Evolutionary conservation across 768 basidiomycete genomes (phyloP).

Genomic region (Cantharellus anzutake): DNA sequence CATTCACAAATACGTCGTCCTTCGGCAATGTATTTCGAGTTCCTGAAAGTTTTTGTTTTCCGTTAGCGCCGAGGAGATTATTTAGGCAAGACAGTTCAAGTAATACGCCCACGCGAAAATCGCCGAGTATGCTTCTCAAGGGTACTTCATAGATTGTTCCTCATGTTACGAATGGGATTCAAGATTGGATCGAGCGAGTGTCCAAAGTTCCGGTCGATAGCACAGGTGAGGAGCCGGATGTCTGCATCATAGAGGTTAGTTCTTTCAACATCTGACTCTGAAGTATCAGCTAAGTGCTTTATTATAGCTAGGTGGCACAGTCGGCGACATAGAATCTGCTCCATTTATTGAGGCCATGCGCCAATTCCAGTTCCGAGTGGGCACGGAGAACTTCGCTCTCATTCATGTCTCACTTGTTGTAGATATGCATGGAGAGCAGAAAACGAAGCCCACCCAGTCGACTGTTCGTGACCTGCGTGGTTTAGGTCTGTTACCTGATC

Average conservation of each 20-base stretch:
- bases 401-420: slow-evolving; percentile 97
- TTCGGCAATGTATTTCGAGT: background rate
- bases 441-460: slow-evolving; percentile 97
- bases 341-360: slow-evolving; percentile 98
- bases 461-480: slow-evolving; percentile 88
- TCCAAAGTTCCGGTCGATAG: slow-evolving; percentile 90
- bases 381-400: slow-evolving; percentile 88
- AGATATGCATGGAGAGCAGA: slow-evolving; percentile 96
- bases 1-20: background rate
- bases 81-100: slow-evolving; percentile 93
- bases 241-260: slow-evolving; percentile 89
- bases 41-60: background rate
- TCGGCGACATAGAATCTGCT: slow-evolving; percentile 96
- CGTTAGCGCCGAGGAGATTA: slow-evolving; percentile 35
- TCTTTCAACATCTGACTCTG: background rate
- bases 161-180: slow-evolving; percentile 89
- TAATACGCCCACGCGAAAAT: slow-evolving; percentile 16
- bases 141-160: slow-evolving; percentile 54
- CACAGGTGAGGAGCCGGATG: slow-evolving; percentile 79
- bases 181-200: slow-evolving; percentile 96
- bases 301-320: slow-evolving; percentile 88
- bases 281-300: background rate
- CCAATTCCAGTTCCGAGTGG: slow-evolving; percentile 99
- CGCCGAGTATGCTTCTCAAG: background rate
- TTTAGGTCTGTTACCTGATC: slow-evolving; percentile 78